These are phyloP conservation scores for Ascochyta lentis DNA, from an alignment of 2,329 filamentous ascomycete species.

Conservation along the genomic window DNA sequence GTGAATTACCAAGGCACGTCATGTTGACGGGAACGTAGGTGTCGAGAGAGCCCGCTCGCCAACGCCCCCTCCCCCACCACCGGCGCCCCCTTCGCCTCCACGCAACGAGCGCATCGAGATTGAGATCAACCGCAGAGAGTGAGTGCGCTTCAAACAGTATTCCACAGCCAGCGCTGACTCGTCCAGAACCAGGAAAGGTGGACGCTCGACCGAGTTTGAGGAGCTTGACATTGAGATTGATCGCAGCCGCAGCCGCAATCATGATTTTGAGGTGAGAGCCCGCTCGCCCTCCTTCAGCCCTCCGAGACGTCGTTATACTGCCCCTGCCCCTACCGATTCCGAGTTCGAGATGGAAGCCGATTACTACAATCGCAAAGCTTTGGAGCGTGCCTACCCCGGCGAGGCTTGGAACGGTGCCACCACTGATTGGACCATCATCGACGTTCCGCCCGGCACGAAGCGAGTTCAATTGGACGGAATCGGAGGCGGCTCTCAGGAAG, in stretches of 20 bases:
- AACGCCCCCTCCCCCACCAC: conserved; percentile 58
- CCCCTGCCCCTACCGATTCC: conserved; percentile 45
- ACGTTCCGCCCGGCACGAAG: conserved; percentile 83
- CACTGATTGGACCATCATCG: conserved; percentile 80
- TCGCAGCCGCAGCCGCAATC: conserved; percentile 51
- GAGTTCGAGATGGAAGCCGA: conserved; percentile 63
- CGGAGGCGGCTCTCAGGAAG: conserved; percentile 76
- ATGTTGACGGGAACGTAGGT: conserved; percentile 34
- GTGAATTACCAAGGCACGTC: conserved; percentile 2
- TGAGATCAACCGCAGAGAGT: conserved; percentile 61
- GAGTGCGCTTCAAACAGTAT: conserved; percentile 25
- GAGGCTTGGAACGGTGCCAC: conserved; percentile 78
- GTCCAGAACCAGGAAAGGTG: conserved; percentile 46
- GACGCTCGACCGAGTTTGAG: conserved; percentile 59
- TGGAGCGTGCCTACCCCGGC: conserved; percentile 72
- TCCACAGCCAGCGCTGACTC: conserved; percentile 16
- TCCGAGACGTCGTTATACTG: conserved; percentile 53
- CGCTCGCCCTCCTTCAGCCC: conserved; percentile 50
- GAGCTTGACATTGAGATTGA: conserved; percentile 70
- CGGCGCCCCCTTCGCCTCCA: conserved; percentile 52
- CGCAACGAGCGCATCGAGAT: conserved; percentile 63
- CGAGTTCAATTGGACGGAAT: conserved; percentile 81
- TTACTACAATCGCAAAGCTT: conserved; percentile 70
- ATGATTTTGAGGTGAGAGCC: conserved; percentile 36
- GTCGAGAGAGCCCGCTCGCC: conserved; percentile 57